Conservation (phyloP, 768 basidiomycete genomes). For the Chalciporus piperatus region DNA sequence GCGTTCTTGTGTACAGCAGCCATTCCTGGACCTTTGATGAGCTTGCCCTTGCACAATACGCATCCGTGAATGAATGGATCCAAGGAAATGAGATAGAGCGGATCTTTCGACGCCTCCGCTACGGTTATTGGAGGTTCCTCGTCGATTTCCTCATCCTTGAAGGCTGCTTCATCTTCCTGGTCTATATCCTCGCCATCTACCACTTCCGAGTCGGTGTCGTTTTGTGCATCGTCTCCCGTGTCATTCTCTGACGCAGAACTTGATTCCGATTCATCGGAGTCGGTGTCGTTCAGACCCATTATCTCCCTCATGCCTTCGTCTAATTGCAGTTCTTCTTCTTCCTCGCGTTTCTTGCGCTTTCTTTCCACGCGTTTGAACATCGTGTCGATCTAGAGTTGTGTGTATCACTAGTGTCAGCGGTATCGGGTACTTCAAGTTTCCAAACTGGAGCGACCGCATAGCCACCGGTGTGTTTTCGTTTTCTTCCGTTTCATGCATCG, state of each 20-base stretch:
- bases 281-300: conserved; percentile 69
- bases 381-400: neutral
- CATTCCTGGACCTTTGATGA: conserved; percentile 60
- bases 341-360: conserved; percentile 54
- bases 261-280: conserved; percentile 66
- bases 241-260: conserved; percentile 12
- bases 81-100: conserved; percentile 57
- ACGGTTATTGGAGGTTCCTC: conserved; percentile 51
- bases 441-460: conserved; percentile 7
- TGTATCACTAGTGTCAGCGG: too few relatives aligned
- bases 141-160: conserved; percentile 19
- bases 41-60: conserved; percentile 68
- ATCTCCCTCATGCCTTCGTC: conserved; percentile 63
- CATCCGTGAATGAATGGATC: conserved; percentile 59
- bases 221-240: conserved; percentile 38
- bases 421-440: too few relatives aligned
- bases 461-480: conserved; percentile 21
- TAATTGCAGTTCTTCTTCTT: conserved; percentile 63
- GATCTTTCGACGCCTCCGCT: conserved; percentile 57
- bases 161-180: conserved; percentile 28
- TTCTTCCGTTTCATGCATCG: conserved; percentile 32
- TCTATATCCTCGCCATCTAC: conserved; percentile 19
- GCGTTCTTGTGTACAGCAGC: conserved; percentile 56
- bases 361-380: conserved; percentile 85
- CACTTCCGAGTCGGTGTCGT: conserved; percentile 20